These are phyloP conservation scores for Zygosaccharomyces bailii DNA, from an alignment of 805 yeast species.

Conservation along the genomic window DNA sequence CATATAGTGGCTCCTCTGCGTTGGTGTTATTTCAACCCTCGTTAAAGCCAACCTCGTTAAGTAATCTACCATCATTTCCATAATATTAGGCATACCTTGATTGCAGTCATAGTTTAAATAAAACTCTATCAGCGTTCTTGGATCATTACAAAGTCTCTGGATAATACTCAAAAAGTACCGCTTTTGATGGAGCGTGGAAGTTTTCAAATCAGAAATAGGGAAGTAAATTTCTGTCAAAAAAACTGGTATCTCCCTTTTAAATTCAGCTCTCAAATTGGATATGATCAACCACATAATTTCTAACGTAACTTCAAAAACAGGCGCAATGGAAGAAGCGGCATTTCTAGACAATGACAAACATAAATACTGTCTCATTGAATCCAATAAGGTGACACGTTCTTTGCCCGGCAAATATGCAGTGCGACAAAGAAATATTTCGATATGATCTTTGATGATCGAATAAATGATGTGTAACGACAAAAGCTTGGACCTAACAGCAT, in stretches of 20 bases:
- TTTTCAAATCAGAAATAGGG: slow-evolving; percentile 88
- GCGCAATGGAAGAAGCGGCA: slow-evolving; percentile 87
- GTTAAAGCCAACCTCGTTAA: slow-evolving; percentile 64
- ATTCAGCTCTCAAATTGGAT: slow-evolving; percentile 77
- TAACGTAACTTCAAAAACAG: slow-evolving; percentile 85
- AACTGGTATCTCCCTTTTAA: slow-evolving; percentile 91
- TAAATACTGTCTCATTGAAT: slow-evolving; percentile 78
- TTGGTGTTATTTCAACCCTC: slow-evolving; percentile 65
- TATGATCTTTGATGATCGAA: slow-evolving; percentile 78
- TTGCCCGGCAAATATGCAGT: slow-evolving; percentile 52
- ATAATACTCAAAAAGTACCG: slow-evolving; percentile 79
- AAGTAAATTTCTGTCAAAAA: slow-evolving; percentile 89
- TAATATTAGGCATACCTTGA: slow-evolving; percentile 69
- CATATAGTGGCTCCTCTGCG: slow-evolving; percentile 57
- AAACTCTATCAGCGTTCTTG: slow-evolving; percentile 85
- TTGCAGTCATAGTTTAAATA: slow-evolving; percentile 96
- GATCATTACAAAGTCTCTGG: slow-evolving; percentile 79
- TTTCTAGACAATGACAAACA: slow-evolving; percentile 82
- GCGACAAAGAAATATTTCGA: slow-evolving; percentile 68
- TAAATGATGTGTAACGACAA: slow-evolving; percentile 85
- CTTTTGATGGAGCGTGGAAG: slow-evolving; percentile 90
- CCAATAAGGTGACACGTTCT: slow-evolving; percentile 61
- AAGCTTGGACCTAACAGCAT: slow-evolving; percentile 86
- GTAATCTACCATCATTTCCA: slow-evolving; percentile 77
- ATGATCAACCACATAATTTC: slow-evolving; percentile 92